These are phyloP conservation scores for Claviceps digitariae DNA, from an alignment of 2,329 filamentous ascomycete genomes.

Conservation along the genomic window DNA sequence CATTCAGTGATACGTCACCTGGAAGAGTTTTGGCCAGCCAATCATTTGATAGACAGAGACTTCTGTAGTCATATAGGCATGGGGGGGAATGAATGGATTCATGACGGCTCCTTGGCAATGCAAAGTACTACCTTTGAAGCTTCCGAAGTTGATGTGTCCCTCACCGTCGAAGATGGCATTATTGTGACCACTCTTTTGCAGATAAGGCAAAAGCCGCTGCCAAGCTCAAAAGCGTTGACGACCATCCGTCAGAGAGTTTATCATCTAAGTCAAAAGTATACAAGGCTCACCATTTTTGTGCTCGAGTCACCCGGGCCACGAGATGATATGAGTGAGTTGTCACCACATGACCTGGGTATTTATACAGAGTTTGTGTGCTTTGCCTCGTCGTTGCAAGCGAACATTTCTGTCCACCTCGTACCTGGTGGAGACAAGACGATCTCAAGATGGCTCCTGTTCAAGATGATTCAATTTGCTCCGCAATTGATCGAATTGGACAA, in stretches of 20 bases:
- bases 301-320: constrained; percentile 34
- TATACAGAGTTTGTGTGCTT: constrained; percentile 40
- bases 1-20: constrained; percentile 36
- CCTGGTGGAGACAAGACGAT: constrained; percentile 36
- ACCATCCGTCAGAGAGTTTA: constrained; percentile 42
- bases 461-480: constrained; percentile 32
- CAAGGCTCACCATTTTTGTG: constrained; percentile 53
- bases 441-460: constrained; percentile 39
- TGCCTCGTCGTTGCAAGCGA: constrained; percentile 24
- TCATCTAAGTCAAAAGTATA: constrained; percentile 45
- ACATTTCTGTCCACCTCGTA: constrained; percentile 30
- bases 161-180: constrained; percentile 57
- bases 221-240: constrained; percentile 27
- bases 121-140: constrained; percentile 16
- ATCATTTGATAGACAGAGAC: constrained; percentile 48
- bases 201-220: constrained; percentile 57
- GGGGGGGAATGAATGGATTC: constrained; percentile 20
- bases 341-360: constrained; percentile 26
- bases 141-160: constrained; percentile 57
- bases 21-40: constrained; percentile 30
- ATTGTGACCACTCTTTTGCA: constrained; percentile 59
- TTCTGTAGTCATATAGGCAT: constrained; percentile 20
- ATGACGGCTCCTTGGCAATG: constrained; percentile 5
- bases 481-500: constrained; percentile 16
- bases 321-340: constrained; percentile 26